These are phyloP conservation scores for Alternaria longipes DNA, from an alignment of 2,329 filamentous ascomycete species.

Conservation along the genomic window DNA sequence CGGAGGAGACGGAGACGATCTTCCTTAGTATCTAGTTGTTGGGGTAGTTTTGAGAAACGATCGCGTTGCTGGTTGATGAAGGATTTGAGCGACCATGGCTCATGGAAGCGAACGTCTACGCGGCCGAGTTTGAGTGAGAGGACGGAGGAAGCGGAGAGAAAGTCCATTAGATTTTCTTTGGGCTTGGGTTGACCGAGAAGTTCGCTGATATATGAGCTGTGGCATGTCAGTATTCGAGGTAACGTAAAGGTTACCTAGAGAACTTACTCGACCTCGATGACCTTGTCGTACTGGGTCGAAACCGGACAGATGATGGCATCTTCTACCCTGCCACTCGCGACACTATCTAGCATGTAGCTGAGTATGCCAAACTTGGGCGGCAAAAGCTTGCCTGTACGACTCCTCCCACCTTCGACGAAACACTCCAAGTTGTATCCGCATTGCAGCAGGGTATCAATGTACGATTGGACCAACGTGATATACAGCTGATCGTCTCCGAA, in stretches of 20 bases:
- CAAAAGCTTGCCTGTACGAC: conserved; percentile 90
- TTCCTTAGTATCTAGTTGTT: conserved; percentile 50
- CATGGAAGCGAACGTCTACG: conserved; percentile 94
- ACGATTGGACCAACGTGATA: conserved; percentile 90
- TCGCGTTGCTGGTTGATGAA: conserved; percentile 82
- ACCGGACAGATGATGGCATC: conserved; percentile 96
- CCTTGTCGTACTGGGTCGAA: conserved; percentile 98
- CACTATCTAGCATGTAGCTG: conserved; percentile 87
- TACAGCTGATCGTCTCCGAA: conserved; percentile 95
- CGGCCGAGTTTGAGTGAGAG: conserved; percentile 87
- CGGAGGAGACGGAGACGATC: conserved; percentile 77
- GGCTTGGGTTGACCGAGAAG: conserved; percentile 93
- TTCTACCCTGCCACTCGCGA: conserved; percentile 85
- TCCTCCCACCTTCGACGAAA: conserved; percentile 97
- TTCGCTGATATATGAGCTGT: conserved; percentile 86
- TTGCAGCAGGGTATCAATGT: conserved; percentile 90
- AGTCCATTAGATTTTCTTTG: conserved; percentile 91
- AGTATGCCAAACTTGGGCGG: conserved; percentile 96
- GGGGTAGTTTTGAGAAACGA: conserved; percentile 58
- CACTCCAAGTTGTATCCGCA: conserved; percentile 95
- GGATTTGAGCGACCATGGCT: conserved; percentile 88
- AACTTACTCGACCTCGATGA: conserved; percentile 78
- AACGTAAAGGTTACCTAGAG: background rate
- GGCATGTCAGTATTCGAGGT: conserved; percentile 14
- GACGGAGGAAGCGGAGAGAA: conserved; percentile 88